Percentiles rank a stretch among this genome's conserved stretches.
Evolutionary conservation across 2,329 filamentous ascomycete genomes (phyloP).

Genomic region (Paecilomyces sp.): DNA sequence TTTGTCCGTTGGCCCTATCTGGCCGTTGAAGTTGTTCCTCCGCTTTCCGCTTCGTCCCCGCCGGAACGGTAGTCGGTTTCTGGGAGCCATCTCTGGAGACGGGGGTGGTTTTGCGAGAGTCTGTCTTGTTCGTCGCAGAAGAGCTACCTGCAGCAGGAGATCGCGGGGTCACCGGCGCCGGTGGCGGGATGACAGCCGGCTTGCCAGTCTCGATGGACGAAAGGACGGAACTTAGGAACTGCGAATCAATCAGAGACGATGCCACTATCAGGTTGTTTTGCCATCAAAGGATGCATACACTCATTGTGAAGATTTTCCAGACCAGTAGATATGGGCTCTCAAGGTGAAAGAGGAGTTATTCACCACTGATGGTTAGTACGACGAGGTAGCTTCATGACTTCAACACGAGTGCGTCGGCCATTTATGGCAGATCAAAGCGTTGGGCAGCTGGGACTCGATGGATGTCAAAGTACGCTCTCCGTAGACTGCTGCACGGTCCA

Average conservation of each 20-base stretch:
- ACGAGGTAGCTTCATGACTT: conserved; percentile 34
- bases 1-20: conserved; percentile 16
- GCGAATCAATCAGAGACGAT: conserved; percentile 14
- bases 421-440: conserved; percentile 3
- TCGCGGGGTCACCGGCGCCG: conserved; percentile 10
- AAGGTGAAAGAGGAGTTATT: conserved; percentile 13
- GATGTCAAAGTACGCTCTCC: neutral
- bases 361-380: conserved; percentile 33
- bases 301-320: conserved; percentile 22
- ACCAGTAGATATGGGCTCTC: conserved; percentile 1
- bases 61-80: conserved; percentile 10
- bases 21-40: conserved; percentile 29
- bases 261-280: neutral
- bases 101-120: conserved; percentile 13
- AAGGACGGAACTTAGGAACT: conserved; percentile 47
- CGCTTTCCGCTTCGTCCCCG: conserved; percentile 36
- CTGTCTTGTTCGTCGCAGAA: conserved; percentile 14
- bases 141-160: conserved; percentile 17
- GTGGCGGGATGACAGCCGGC: conserved; percentile 20
- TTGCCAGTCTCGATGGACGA: conserved; percentile 42
- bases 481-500: neutral
- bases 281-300: conserved; percentile 20
- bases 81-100: conserved; percentile 1
- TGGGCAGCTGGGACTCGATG: neutral
- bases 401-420: conserved; percentile 17